These are phyloP conservation scores for Plasmodium malariae DNA, from an alignment of 169 alveolate species.

Conservation along the genomic window DNA sequence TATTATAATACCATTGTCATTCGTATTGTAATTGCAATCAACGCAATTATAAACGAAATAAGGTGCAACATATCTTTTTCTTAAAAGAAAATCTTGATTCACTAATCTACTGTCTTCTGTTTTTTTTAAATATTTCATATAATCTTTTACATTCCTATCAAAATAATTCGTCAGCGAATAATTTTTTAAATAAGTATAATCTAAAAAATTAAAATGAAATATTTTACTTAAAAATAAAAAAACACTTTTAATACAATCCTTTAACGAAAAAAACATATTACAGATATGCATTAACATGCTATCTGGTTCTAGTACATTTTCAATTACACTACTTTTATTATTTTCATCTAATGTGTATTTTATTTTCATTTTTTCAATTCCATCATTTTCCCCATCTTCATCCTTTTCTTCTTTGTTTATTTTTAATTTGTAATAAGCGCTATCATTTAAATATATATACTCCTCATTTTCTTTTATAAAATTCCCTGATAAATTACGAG, in stretches of 20 bases:
- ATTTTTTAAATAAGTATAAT: constrained; percentile 49
- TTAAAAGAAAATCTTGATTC: constrained; percentile 41
- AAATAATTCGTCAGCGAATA: constrained; percentile 61
- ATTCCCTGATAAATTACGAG: constrained; percentile 16
- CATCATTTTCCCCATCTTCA: constrained; percentile 4
- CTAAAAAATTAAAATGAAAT: constrained; percentile 72
- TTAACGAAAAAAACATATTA: constrained; percentile 28
- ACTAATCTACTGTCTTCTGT: constrained; percentile 30
- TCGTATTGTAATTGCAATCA: constrained; percentile 72
- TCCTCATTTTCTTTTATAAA: constrained; percentile 60
- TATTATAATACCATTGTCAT: constrained; percentile 68
- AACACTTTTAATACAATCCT: constrained; percentile 28
- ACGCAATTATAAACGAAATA: constrained; percentile 63
- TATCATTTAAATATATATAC: constrained; percentile 57
- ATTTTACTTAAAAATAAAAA: constrained; percentile 54
- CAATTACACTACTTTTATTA: constrained; percentile 41
- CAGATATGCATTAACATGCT: constrained; percentile 27
- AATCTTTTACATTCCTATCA: constrained; percentile 57
- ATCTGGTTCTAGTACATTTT: constrained; percentile 42
- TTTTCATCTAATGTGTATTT: constrained; percentile 49
- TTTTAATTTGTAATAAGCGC: constrained; percentile 71
- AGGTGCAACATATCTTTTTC: constrained; percentile 46
- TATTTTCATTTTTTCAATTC: constrained; percentile 14
- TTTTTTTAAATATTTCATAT: constrained; percentile 68
- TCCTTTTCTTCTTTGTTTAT: constrained; percentile 68